Evolutionary conservation across 305 asterid genomes (phyloP).

Genomic region (Fraxinus greggii): DNA sequence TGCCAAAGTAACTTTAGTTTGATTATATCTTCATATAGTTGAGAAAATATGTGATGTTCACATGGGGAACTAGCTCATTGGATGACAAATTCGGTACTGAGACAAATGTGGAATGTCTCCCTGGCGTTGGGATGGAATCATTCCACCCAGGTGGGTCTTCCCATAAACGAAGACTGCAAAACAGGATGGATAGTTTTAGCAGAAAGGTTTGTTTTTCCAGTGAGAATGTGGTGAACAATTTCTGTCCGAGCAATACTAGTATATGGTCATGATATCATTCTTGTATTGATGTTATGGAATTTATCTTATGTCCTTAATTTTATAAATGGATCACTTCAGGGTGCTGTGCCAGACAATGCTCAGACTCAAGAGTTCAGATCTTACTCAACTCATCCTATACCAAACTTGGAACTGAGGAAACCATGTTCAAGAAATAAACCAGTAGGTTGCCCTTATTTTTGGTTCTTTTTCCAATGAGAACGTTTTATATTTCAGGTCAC

Average conservation of each 20-base stretch:
- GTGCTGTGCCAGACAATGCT: conserved; percentile 40
- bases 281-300: conserved; percentile 13
- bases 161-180: conserved; percentile 37
- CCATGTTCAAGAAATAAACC: conserved; percentile 35
- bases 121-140: conserved; percentile 47
- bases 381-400: conserved; percentile 31
- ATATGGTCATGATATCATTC: conserved; percentile 14
- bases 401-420: conserved; percentile 30
- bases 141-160: conserved; percentile 47
- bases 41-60: conserved; percentile 84
- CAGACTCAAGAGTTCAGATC: conserved; percentile 36
- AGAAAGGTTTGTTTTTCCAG: conserved; percentile 41
- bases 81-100: conserved; percentile 46
- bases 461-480: conserved; percentile 13
- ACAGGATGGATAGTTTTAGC: conserved; percentile 49
- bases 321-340: conserved; percentile 44
- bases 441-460: conserved; percentile 44
- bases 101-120: conserved; percentile 47
- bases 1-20: conserved; percentile 26
- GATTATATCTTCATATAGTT: conserved; percentile 44
- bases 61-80: conserved; percentile 64
- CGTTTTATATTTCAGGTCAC: background rate
- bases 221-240: conserved; percentile 46
- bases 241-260: conserved; percentile 17
- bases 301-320: conserved; percentile 25